Percentiles rank a stretch among this genome's conserved stretches.
Evolutionary conservation across 148 eudicot species (phyloP).

Genomic region (Bassia scoparia): DNA sequence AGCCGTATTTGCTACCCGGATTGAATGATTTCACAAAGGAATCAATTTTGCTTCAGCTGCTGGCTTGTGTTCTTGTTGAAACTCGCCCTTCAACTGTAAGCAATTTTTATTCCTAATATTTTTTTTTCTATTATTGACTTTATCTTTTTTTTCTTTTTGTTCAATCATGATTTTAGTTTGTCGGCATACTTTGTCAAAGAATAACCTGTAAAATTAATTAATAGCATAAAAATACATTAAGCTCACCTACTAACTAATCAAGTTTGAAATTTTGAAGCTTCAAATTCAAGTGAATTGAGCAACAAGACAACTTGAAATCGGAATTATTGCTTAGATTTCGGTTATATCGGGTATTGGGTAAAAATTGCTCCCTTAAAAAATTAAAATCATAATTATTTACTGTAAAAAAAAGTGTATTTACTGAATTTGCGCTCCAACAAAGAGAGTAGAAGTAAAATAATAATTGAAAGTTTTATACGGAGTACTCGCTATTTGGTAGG

Average conservation of each 20-base stretch:
- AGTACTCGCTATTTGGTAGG: background rate
- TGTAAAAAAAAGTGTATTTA: background rate
- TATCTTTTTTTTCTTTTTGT: background rate
- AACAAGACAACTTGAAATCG: background rate
- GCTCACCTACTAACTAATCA: background rate
- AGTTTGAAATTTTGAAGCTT: background rate
- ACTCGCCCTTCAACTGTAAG: slow-evolving; percentile 39
- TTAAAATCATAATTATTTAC: no score
- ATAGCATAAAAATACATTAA: background rate
- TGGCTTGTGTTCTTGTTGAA: slow-evolving; percentile 43
- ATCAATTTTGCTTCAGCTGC: slow-evolving; percentile 49
- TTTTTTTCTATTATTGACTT: background rate
- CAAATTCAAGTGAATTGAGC: background rate
- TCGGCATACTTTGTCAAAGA: slow-evolving; percentile 1
- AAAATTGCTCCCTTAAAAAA: background rate
- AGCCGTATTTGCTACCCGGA: slow-evolving; percentile 41
- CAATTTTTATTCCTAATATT: background rate
- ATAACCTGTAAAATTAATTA: background rate
- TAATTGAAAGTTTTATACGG: background rate
- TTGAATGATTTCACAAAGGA: slow-evolving; percentile 29
- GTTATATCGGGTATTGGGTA: slow-evolving; percentile 4
- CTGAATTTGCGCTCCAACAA: background rate
- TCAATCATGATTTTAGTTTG: slow-evolving; percentile 7
- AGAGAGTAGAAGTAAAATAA: background rate
- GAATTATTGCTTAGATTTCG: background rate